A percentile compares a stretch with the other conserved stretches of the same genome.
These are phyloP conservation scores for Phytophthora constricta DNA, from an alignment of 352 stramenopile genomes.

Conservation along the genomic window DNA sequence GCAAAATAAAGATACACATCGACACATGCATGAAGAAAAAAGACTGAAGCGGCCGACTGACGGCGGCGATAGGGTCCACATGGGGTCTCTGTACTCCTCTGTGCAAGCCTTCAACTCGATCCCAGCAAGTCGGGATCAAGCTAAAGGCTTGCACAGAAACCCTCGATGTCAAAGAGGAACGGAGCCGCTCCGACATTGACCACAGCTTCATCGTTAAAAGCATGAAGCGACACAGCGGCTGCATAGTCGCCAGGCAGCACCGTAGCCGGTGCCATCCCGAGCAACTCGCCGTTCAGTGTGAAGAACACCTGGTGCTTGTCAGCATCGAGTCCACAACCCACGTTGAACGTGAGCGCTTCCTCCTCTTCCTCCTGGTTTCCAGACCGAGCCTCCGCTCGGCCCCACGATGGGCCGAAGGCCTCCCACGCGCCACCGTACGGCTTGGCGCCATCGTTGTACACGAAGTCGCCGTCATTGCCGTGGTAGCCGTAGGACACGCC, in stretches of 20 bases:
- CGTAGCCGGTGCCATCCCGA: conserved; percentile 51
- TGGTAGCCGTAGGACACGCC: conserved; percentile 86
- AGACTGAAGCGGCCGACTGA: conserved; percentile 40
- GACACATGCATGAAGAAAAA: conserved; percentile 24
- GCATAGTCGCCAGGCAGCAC: conserved; percentile 70
- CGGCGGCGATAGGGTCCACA: conserved; percentile 29
- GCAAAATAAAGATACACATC: conserved; percentile 31
- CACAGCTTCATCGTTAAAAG: conserved; percentile 70
- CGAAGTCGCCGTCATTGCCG: conserved; percentile 86
- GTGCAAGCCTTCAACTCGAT: conserved; percentile 58
- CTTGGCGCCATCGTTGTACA: conserved; percentile 77
- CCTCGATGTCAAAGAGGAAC: conserved; percentile 86
- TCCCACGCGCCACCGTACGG: conserved; percentile 76
- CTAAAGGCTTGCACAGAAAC: conserved; percentile 90
- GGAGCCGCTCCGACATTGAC: conserved; percentile 76
- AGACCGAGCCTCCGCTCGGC: conserved; percentile 30
- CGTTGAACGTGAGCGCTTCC: conserved; percentile 40
- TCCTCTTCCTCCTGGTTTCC: conserved; percentile 34
- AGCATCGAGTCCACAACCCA: conserved; percentile 82
- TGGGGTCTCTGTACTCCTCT: conserved; percentile 41
- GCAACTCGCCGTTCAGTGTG: conserved; percentile 76
- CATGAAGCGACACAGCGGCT: conserved; percentile 80
- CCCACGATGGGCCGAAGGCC: conserved; percentile 77
- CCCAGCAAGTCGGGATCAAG: conserved; percentile 12
- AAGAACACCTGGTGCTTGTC: conserved; percentile 72